phyloP scores from a whole-genome alignment of 2,329 filamentous ascomycete species.

The Cladosporium sp. region DNA sequence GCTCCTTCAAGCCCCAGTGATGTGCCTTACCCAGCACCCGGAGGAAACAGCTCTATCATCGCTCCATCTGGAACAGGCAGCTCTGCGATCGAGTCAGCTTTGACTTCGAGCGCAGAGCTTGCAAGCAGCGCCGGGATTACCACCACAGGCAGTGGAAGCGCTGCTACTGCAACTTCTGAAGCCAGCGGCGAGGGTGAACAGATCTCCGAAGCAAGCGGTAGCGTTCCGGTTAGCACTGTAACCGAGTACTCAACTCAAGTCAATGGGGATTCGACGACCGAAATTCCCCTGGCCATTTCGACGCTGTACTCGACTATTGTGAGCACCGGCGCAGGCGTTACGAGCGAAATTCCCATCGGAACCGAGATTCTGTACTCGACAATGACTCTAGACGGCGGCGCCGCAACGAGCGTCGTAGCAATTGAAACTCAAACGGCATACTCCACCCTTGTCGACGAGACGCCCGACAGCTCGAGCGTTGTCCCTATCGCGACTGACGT shows the following conservation, averaged over 20 bases:
- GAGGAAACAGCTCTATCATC: too few relatives aligned
- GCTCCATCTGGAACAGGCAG: too few relatives aligned
- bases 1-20: too few relatives aligned
- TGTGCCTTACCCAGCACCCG: not conserved
- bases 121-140: not conserved
- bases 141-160: not conserved
- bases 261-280: constrained; percentile 1
- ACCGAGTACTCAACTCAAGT: constrained; percentile 5
- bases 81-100: too few relatives aligned
- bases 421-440: not conserved
- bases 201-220: not conserved
- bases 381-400: not conserved
- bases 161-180: not conserved
- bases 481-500: too few relatives aligned
- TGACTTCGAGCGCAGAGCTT: too few relatives aligned
- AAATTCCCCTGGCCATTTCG: constrained; percentile 1
- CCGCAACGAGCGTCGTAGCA: not conserved
- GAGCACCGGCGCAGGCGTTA: not conserved
- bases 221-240: not conserved
- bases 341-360: not conserved
- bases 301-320: constrained; percentile 6
- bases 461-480: not conserved
- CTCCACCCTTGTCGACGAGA: not conserved
- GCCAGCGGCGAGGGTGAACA: not conserved
- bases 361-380: not conserved